Conservation (phyloP, 2,329 filamentous ascomycete species). For the Allantophomopsis cytisporea region DNA sequence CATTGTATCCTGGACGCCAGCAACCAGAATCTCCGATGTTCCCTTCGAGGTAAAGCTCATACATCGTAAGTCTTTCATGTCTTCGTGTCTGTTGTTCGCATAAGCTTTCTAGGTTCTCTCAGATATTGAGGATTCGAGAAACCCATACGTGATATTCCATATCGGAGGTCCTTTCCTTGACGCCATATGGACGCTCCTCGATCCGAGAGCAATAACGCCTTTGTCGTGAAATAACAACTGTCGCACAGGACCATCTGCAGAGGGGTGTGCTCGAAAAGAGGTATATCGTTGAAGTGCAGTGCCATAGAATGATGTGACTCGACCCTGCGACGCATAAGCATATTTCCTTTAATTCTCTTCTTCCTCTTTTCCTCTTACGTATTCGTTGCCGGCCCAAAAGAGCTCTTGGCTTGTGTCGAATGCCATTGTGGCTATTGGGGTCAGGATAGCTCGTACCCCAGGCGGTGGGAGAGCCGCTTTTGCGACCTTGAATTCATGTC, state of each 20-base stretch:
- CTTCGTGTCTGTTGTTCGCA: slow-evolving; percentile 38
- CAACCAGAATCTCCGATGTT: slow-evolving; percentile 71
- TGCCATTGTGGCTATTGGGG: slow-evolving; percentile 64
- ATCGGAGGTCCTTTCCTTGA: slow-evolving; percentile 66
- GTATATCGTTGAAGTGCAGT: slow-evolving; percentile 80
- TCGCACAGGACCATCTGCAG: slow-evolving; percentile 64
- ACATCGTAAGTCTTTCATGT: slow-evolving; percentile 79
- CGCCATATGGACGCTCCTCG: slow-evolving; percentile 80
- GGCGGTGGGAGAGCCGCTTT: slow-evolving; percentile 72
- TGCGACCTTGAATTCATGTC: slow-evolving; percentile 43
- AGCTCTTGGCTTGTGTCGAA: slow-evolving; percentile 88
- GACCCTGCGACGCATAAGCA: slow-evolving; percentile 42
- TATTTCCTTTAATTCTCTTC: not conserved
- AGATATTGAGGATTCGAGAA: too few relatives aligned
- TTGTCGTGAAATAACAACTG: slow-evolving; percentile 87
- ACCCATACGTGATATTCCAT: slow-evolving; percentile 67
- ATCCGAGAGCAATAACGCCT: slow-evolving; percentile 75
- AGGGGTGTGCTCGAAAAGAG: slow-evolving; percentile 68
- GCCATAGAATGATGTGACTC: slow-evolving; percentile 79
- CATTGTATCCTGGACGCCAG: slow-evolving; percentile 77
- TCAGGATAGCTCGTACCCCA: slow-evolving; percentile 54
- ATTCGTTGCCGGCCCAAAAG: slow-evolving; percentile 86
- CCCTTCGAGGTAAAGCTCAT: slow-evolving; percentile 92
- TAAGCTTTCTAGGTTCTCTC: too few relatives aligned
- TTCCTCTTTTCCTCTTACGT: slow-evolving; percentile 37